Evolutionary conservation across 2,329 filamentous ascomycete genomes (phyloP).

Genomic region (Parafenestella ontariensis): DNA sequence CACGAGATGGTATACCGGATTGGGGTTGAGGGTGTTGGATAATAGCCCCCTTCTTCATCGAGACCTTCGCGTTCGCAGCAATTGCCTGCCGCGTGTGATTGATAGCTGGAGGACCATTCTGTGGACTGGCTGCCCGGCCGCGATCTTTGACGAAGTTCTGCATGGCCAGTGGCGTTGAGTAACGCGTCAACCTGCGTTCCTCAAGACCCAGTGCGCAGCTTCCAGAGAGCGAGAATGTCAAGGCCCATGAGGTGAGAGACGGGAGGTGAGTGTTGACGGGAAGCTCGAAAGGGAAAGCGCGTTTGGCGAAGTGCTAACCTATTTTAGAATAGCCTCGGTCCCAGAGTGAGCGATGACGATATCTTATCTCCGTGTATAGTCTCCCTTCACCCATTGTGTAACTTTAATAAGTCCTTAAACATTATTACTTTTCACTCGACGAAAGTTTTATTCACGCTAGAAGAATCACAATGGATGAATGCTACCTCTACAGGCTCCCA

Average conservation of each 20-base stretch:
- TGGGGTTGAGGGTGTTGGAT: conserved; percentile 16
- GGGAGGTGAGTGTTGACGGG: conserved; percentile 23
- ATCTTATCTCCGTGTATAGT: conserved; percentile 32
- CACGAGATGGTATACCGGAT: conserved; percentile 9
- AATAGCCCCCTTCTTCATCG: conserved; percentile 12
- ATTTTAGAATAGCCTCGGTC: conserved; percentile 13
- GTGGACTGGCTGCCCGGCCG: conserved; percentile 22
- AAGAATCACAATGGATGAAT: conserved; percentile 29
- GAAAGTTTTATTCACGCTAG: not conserved
- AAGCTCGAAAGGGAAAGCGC: conserved; percentile 38
- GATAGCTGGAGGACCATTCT: conserved; percentile 14
- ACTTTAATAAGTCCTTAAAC: conserved; percentile 1
- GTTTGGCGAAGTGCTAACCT: conserved; percentile 28
- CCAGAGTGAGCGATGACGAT: conserved; percentile 34
- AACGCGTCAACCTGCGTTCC: not conserved
- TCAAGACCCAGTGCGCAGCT: not conserved
- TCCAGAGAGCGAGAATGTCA: not conserved
- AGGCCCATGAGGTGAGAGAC: conserved; percentile 11
- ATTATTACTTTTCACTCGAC: not conserved
- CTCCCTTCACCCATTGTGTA: conserved; percentile 21
- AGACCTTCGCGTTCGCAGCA: conserved; percentile 33
- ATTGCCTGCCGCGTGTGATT: conserved; percentile 19
- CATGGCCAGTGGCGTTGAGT: conserved; percentile 15
- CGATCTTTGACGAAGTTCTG: conserved; percentile 26
- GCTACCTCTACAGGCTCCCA: conserved; percentile 45